Evolutionary conservation across 2,329 filamentous ascomycete species (phyloP), one percentile per base, ranked within the genome.

Genomic region (Trichophyton verrucosum): DNA sequence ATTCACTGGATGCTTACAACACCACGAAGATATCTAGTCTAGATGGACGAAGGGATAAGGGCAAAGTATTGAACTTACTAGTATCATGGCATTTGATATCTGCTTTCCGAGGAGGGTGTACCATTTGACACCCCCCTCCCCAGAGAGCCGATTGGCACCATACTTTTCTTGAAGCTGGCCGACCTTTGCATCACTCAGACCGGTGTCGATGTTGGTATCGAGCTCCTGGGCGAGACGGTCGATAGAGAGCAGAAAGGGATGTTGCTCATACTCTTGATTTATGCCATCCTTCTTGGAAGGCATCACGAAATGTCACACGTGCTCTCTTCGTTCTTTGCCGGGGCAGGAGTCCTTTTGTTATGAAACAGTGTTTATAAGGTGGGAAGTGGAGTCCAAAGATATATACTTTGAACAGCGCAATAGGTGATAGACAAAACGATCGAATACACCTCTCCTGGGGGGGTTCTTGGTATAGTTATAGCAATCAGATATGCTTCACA

Each of bases 61-160:
- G 11, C 2, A 11, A 57, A 5, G 22, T 5, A 5, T 15, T 17
- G 11, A 44, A 66, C 66, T 60, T 66, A 80, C 80, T 66, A 82
- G 65, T 38, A 79, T 81, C 79, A 82, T 81, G 13, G 80, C 80
- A 67, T 82, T 82, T 46, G 78, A 77, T 47, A 81, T 71, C 66
- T 82, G 80, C 60, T 78, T 76, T 44, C 79, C 66, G 11, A 82
- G 68, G 57, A 82, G 79, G 62, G 79, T 75, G 62, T 75, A 73
- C 61, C 76, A 76, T 59, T 76, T 75, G 40, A 81, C 68, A 1
- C 70, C 79, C 20, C 75, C 76, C 47, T 75, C 74, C 1, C 70
- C 74, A 20, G 74, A 75, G 1, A 82, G 72, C 57, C 80, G 76
- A 65, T 82, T 82, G 8, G 72, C 67, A 38, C 80, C 80, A 73